Conservation (phyloP, 169 alveolate genomes). For the Eimeria necatrix region DNA sequence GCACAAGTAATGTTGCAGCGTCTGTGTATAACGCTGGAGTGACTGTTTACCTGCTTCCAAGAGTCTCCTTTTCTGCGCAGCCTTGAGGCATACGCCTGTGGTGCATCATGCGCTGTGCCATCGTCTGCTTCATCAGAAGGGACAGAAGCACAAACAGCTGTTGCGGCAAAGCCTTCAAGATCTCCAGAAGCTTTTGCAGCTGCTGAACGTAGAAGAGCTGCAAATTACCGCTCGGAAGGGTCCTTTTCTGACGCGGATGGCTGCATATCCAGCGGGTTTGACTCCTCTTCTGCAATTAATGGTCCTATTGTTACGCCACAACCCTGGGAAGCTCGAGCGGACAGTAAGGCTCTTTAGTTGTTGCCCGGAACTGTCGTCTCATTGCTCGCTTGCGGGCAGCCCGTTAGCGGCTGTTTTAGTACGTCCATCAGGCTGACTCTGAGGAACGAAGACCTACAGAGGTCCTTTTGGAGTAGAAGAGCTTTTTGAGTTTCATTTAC, state of each 20-base stretch:
- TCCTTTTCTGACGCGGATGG: slow-evolving; percentile 2
- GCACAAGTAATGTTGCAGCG: no score
- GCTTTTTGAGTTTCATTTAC: no score
- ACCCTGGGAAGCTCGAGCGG: slow-evolving; percentile 41
- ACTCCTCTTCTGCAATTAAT: slow-evolving; percentile 20
- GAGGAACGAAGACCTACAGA: no score
- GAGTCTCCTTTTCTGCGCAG: slow-evolving; percentile 2
- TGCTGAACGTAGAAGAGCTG: neutral
- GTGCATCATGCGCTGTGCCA: neutral
- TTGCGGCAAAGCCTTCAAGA: neutral
- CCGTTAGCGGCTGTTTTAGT: no score
- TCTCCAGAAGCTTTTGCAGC: neutral
- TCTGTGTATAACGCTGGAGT: neutral
- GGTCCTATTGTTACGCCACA: slow-evolving; percentile 33
- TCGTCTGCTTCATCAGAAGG: neutral
- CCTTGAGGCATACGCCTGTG: slow-evolving; percentile 54
- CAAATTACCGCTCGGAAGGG: neutral
- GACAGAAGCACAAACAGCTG: slow-evolving; percentile 12
- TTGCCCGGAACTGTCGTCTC: no score
- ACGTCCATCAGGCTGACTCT: no score
- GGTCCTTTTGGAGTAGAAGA: no score
- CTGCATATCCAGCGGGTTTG: slow-evolving; percentile 20
- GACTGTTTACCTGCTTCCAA: neutral
- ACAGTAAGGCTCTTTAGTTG: neutral
- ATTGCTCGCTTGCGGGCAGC: no score